Conservation (phyloP, 176 grass and related monocot genomes). For the Lolium rigidum region DNA sequence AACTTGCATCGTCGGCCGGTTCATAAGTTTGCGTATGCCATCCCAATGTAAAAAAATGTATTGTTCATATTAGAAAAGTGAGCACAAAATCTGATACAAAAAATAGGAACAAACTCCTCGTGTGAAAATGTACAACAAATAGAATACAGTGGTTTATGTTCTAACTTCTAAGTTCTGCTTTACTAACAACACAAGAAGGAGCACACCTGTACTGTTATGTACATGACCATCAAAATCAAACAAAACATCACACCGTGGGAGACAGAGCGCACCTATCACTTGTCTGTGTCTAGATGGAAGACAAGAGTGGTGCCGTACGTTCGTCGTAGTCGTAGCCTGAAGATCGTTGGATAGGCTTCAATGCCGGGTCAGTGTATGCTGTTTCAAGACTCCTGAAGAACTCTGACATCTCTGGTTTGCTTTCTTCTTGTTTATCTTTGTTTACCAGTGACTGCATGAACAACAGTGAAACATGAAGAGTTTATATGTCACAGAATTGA, state of each 20-base stretch:
- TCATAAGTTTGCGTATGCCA: neutral
- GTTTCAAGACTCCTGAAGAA: constrained; percentile 74
- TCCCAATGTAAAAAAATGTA: neutral
- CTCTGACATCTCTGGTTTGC: constrained; percentile 65
- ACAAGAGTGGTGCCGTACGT: constrained; percentile 62
- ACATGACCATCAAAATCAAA: constrained; percentile 32
- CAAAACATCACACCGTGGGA: constrained; percentile 26
- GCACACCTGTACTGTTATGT: constrained; percentile 15
- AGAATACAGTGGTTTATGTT: neutral
- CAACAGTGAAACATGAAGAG: constrained; percentile 19
- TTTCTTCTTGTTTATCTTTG: constrained; percentile 83
- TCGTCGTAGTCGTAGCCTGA: constrained; percentile 51
- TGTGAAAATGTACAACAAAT: constrained; percentile 25
- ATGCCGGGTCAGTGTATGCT: constrained; percentile 66
- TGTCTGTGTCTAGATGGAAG: constrained; percentile 42
- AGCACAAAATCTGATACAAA: constrained; percentile 13
- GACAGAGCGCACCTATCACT: constrained; percentile 13
- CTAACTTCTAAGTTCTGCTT: constrained; percentile 26
- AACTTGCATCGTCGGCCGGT: neutral
- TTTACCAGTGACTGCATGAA: constrained; percentile 79
- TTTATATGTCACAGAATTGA: constrained; percentile 7
- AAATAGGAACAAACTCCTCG: constrained; percentile 23
- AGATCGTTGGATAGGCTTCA: constrained; percentile 57
- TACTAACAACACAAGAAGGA: constrained; percentile 21
- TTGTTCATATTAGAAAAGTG: constrained; percentile 24